Percentiles rank a stretch among this genome's conserved stretches.
These are phyloP conservation scores for Apiospora koreana DNA, from an alignment of 2,329 filamentous ascomycete genomes.

Conservation along the genomic window DNA sequence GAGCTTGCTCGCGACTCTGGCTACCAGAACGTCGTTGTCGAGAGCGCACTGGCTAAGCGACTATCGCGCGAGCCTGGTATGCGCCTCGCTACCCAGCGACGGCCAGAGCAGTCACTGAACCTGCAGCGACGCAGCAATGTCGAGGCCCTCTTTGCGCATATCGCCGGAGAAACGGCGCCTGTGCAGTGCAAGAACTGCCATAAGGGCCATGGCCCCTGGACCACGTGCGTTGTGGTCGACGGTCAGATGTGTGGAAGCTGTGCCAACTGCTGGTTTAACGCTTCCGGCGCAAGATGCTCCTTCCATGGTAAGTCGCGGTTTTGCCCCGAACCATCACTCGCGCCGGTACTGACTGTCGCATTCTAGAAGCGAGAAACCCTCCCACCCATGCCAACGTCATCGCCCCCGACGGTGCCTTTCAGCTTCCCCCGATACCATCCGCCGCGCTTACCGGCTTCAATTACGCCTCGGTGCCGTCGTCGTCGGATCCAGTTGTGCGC, in stretches of 20 bases:
- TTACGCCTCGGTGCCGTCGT: constrained; percentile 33
- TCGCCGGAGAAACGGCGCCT: constrained; percentile 50
- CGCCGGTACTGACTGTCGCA: constrained; percentile 1
- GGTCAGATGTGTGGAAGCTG: constrained; percentile 64
- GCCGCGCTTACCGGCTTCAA: constrained; percentile 32
- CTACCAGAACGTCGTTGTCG: constrained; percentile 48
- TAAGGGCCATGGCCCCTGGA: constrained; percentile 62
- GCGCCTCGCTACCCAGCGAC: constrained; percentile 53
- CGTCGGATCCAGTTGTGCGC: constrained; percentile 40
- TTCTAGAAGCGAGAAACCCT: constrained; percentile 46
- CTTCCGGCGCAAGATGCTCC: constrained; percentile 59
- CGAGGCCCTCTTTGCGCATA: constrained; percentile 59
- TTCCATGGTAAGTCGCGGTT: constrained; percentile 53
- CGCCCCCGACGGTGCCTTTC: constrained; percentile 28
- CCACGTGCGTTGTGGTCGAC: constrained; percentile 57
- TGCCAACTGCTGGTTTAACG: constrained; percentile 66
- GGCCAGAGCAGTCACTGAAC: constrained; percentile 55
- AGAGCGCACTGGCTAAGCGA: constrained; percentile 57
- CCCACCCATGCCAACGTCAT: constrained; percentile 35
- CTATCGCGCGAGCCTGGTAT: constrained; percentile 51
- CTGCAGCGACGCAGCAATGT: constrained; percentile 60
- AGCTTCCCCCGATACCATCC: constrained; percentile 30
- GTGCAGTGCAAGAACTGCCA: constrained; percentile 61
- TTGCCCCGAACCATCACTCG: background rate
- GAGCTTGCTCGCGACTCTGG: constrained; percentile 49